These are phyloP conservation scores for Celoporthe dispersa DNA, from an alignment of 2,329 filamentous ascomycete species.

Conservation along the genomic window DNA sequence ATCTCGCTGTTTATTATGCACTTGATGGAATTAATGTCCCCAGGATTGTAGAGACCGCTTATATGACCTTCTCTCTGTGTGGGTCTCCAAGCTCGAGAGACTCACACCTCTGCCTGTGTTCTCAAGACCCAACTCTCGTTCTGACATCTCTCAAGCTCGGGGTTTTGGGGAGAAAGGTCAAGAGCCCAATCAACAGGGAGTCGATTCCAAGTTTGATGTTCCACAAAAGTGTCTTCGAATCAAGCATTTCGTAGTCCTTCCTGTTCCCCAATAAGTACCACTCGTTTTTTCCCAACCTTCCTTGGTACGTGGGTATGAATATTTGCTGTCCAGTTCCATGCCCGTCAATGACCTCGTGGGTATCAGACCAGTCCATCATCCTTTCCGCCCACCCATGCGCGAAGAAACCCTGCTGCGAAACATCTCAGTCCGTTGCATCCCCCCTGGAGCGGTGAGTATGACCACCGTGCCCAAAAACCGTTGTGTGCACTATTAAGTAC, in stretches of 20 bases:
- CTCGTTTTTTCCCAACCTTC: neutral
- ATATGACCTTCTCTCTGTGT: neutral
- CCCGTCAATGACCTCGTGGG: constrained; percentile 5
- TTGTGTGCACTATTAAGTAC: constrained; percentile 5
- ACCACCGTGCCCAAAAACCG: constrained; percentile 1
- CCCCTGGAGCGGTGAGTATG: neutral
- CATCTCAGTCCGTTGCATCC: neutral
- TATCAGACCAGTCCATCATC: constrained; percentile 7
- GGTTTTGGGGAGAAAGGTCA: neutral
- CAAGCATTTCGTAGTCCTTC: neutral
- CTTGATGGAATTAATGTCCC: neutral
- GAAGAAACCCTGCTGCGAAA: neutral
- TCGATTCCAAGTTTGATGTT: neutral
- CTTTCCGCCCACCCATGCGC: constrained; percentile 1
- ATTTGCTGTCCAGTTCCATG: neutral
- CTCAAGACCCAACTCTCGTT: neutral
- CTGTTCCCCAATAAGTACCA: neutral
- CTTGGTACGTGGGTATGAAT: constrained; percentile 6
- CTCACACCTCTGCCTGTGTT: neutral
- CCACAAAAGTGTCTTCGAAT: neutral
- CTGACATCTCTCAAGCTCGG: no score
- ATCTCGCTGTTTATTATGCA: neutral
- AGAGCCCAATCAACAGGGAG: neutral
- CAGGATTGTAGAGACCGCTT: neutral
- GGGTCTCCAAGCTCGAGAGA: neutral